Base-by-base conservation (phyloP, 768 basidiomycete species). In the Podaxis sp. region DNA sequence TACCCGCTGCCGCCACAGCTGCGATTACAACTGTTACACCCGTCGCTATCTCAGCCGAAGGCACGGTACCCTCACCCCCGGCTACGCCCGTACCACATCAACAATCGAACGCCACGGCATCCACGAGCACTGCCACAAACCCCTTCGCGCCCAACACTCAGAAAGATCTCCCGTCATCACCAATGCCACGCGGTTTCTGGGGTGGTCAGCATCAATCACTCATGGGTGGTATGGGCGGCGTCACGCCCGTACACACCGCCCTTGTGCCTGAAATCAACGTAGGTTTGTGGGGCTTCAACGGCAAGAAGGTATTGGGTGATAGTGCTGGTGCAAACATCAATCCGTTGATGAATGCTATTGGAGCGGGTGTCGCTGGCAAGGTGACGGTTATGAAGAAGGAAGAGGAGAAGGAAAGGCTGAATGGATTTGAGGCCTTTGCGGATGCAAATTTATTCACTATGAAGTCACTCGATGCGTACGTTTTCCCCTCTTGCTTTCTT, bases 371-470 rank as follows among this genome's bases (percentile, higher is more conserved):
- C 49, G 49, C 62, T n/a, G 64, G 65, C 36, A 61, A 62, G 36
- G 63, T 66, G 28, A 52, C 64, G 36, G 65, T 62, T 48, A 24
- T 53, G 53, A 58, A 30, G 56, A 63, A 56, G 62, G 50, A 37
- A 51, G 49, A 28, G 63, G 60, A 60, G 59, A 58, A 60, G 44
- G 56, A 58, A 26, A 51, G 67, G 64, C 60, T 74, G 49, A 77
- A 75, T 44, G 81, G 83, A 1, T 93, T 95, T 74, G 91, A 94
- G 62, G 80, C 86, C 15, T 95, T 93, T 74, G 80, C 88, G 24
- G 93, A 95, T 67, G 72, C 80, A 65, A 93, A 92, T 66, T 87
- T 88, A 12, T 95, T 95, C 75, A 95, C 90, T 2, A 84, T 96
- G 80, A 95, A 93, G 80, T 87, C 84, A 1, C 78, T 96, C 66